These are phyloP conservation scores for Cynanchum wilfordii DNA, from an alignment of 257 asterid genomes.

Conservation along the genomic window DNA sequence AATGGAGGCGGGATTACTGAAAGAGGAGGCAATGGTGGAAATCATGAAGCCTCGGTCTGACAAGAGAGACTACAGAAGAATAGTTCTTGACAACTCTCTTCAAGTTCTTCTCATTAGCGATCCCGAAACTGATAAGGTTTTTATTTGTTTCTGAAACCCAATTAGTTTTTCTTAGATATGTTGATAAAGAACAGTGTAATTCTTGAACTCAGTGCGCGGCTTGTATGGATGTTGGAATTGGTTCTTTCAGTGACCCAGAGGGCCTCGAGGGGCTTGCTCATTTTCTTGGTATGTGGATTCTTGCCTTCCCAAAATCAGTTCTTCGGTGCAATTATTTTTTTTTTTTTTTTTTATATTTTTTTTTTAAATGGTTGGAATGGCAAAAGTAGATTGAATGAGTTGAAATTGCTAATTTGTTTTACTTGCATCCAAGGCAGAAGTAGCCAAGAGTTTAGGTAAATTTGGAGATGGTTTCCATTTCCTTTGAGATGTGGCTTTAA, in stretches of 20 bases:
- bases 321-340: not conserved
- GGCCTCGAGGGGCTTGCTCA: constrained; percentile 99
- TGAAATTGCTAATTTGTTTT: no score
- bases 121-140: constrained; percentile 90
- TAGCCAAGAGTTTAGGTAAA: not conserved
- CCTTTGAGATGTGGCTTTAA: not conserved
- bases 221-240: constrained; percentile 93
- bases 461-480: not conserved
- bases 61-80: constrained; percentile 64
- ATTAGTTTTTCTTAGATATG: not conserved
- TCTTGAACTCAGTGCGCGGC: constrained; percentile 70
- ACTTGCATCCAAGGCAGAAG: not conserved
- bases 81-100: constrained; percentile 66
- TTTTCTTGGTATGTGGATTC: constrained; percentile 61
- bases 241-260: constrained; percentile 87
- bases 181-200: no score
- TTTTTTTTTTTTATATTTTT: no score
- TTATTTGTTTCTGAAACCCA: not conserved
- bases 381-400: not conserved
- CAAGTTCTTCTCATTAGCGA: constrained; percentile 88
- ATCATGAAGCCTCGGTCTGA: constrained; percentile 84
- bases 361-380: not conserved
- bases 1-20: constrained; percentile 47
- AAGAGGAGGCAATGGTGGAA: constrained; percentile 34
- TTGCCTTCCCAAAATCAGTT: not conserved